Evolutionary conservation across 352 stramenopile genomes (phyloP).

Genomic region (Globisporangium barbulae): DNA sequence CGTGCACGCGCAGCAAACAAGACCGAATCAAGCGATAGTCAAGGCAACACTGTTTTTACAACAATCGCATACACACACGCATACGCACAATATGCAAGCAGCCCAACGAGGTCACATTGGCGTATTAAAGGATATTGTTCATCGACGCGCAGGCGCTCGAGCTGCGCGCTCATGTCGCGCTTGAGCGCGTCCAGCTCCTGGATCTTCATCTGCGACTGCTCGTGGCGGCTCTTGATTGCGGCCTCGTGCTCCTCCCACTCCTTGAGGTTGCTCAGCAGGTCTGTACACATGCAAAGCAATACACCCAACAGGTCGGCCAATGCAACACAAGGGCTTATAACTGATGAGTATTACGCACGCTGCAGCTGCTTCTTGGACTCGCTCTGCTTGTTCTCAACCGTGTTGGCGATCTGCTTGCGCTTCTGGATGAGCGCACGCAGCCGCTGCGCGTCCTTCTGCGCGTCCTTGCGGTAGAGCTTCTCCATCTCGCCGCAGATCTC

Average conservation of each 20-base stretch:
- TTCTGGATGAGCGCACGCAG: conserved; percentile 56
- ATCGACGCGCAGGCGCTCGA: conserved; percentile 64
- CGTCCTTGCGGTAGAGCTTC: conserved; percentile 57
- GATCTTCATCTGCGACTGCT: conserved; percentile 48
- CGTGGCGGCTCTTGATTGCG: conserved; percentile 38
- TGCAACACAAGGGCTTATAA: neutral
- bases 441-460: conserved; percentile 48
- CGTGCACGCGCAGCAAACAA: conserved; percentile 12
- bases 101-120: too few relatives aligned
- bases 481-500: conserved; percentile 68
- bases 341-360: conserved; percentile 26
- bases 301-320: neutral
- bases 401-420: conserved; percentile 53
- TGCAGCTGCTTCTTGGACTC: conserved; percentile 50
- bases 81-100: neutral
- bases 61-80: neutral
- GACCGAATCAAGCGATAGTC: conserved; percentile 2
- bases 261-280: conserved; percentile 52
- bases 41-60: neutral
- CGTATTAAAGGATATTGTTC: conserved; percentile 54
- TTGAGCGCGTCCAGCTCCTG: conserved; percentile 67
- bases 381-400: conserved; percentile 39
- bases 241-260: conserved; percentile 65
- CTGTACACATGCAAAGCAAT: conserved; percentile 15
- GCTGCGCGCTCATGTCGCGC: conserved; percentile 57